Base-by-base conservation (phyloP, 441 rosid genomes). In the Arabidopsis hybrid region DNA sequence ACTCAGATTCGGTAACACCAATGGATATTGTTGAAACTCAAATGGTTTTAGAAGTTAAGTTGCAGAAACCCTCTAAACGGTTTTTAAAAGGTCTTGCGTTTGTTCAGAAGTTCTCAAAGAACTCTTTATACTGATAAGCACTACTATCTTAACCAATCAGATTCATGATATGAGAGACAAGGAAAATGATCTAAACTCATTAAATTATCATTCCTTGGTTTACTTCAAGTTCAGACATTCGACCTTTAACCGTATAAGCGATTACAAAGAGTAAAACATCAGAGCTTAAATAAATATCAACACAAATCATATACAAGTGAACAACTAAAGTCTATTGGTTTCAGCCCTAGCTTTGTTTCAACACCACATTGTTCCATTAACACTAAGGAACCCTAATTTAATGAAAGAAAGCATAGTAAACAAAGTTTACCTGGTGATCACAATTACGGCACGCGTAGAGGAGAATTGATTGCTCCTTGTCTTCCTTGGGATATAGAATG, bases 401-500 rank as follows among this genome's bases (percentile, higher is more conserved):
- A 38, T 2, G 1, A 31, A 57, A 49, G 49, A 29, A 58, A 11
- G 36, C 3, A 55, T 31, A 36, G 0, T 47, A 47, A 66, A 13
- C 8, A 50, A 7, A 57, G 26, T 45, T 13, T 49, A 87, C 98
- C 95, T 95, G 96, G 80, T 89, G 97, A 70, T 95, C 92, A 72
- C 99, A 95, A 59, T 88, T 91, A 71, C 93, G 97, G 81, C 98
- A 95, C 43, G 98, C 97, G 72, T 86, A 91, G 69, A 89, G 91
- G 10, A 91, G 93, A 31, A 86, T 81, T 69, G 86, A 86, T 62
- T 84, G 85, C 1, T 87, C 89, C 73, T 55, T 85, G 60, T 91
- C 97, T 76, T 95, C 98, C 73, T 91, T 91, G 1, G 93, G 93
- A 55, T 89, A 91, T 1, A 92, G 86, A 60, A 91, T 87, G 76